Evolutionary conservation across 306 rosid species (phyloP), one percentile per base, ranked within the genome.

Genomic region (Heteromeles arbutifolia): DNA sequence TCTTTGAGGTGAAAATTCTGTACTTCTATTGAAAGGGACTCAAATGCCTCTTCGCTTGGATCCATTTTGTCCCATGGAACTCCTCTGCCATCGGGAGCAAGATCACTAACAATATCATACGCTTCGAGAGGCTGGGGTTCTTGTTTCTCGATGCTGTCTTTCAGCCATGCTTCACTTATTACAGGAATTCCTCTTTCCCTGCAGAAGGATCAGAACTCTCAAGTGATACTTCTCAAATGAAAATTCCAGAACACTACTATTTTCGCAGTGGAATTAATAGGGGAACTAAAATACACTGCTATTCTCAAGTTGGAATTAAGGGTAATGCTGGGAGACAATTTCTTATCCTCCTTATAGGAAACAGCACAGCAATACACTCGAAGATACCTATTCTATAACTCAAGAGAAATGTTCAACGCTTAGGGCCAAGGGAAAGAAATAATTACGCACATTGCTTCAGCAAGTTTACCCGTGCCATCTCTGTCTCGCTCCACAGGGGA

Each of bases 41-140:
- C 92, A 65, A 94, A 81, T 19, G 96, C 91, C 77, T 90, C 96
- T 66, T 86, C 96, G 22, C 81, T 85, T 67, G 97, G 92, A 82
- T 88, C 92, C 79, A 81, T 93, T 79, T 92, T 90, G 66, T 90
- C 91, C 97, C 96, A 85, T 5, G 98, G 90, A 48, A 90, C 86
- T 78, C 95, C 95, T 82, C 77, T 90, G 17, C 96, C 90, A 4
- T 74, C 91, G 24, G 84, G 92, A 48, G 91, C 82, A 72, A 95
- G 91, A 85, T 95, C 93, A 65, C 87, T 72, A 56, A 84, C 88
- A 75, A 95, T 69, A 54, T 95, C 97, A 79, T 90, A 95, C 44
- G 89, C 88, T 74, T 90, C 89, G 43, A 92, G 84, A 57, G 97
- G 97, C 78, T 87, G 98, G 1, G 90, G 81, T 77, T 90, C 96